phyloP scores from a whole-genome alignment of 345 rosid genomes.

The Leavenworthia alabamica region DNA sequence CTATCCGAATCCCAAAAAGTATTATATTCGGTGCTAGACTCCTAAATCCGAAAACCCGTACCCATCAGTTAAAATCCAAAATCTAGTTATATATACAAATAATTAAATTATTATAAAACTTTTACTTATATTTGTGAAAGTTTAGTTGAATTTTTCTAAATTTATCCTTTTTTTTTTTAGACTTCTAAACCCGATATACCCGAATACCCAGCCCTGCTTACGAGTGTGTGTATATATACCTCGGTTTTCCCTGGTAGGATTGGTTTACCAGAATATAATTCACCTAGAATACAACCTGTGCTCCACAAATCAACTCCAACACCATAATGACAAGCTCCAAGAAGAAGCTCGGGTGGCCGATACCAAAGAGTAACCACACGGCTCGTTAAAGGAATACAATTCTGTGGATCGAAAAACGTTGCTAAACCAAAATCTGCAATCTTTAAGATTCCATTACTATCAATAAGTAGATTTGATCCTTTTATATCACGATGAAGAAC shows the following conservation, averaged over 20 bases:
- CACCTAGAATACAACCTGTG: conserved; percentile 93
- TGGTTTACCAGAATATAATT: conserved; percentile 73
- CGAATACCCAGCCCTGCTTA: too few relatives aligned
- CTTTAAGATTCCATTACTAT: conserved; percentile 73
- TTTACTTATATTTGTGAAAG: too few relatives aligned
- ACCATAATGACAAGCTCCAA: conserved; percentile 79
- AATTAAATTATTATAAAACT: too few relatives aligned
- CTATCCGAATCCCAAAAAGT: too few relatives aligned
- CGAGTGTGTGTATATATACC: too few relatives aligned
- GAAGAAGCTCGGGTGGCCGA: conserved; percentile 93
- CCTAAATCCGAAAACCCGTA: too few relatives aligned
- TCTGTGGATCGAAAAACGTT: conserved; percentile 59
- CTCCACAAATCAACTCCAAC: conserved; percentile 96
- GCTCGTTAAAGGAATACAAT: conserved; percentile 61
- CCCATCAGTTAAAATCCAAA: too few relatives aligned
- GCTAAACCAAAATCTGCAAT: conserved; percentile 97
- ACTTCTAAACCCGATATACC: too few relatives aligned
- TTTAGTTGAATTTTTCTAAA: too few relatives aligned
- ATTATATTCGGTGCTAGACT: too few relatives aligned
- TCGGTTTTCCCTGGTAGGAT: conserved; percentile 92
- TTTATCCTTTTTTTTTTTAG: too few relatives aligned
- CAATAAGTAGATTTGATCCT: conserved; percentile 93
- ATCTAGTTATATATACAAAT: too few relatives aligned
- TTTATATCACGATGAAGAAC: conserved; percentile 93
- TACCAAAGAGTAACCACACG: conserved; percentile 99